These are phyloP conservation scores for Dissophora ornata DNA, from an alignment of 192 early-diverging fungal genomes.

Conservation along the genomic window DNA sequence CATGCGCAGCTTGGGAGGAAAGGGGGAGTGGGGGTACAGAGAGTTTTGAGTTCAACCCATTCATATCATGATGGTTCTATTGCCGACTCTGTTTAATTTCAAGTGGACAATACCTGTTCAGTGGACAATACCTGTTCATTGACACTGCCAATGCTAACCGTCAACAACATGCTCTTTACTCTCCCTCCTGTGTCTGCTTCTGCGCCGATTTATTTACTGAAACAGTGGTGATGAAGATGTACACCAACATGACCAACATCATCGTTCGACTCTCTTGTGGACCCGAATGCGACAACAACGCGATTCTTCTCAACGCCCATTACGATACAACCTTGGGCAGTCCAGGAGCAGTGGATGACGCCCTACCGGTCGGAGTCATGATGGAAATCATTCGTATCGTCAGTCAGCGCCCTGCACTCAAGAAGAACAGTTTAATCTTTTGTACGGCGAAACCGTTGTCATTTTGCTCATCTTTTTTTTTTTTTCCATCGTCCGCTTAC, in stretches of 20 bases:
- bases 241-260: slow-evolving; percentile 76
- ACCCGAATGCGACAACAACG: slow-evolving; percentile 67
- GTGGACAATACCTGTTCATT: no score
- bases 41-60: no score
- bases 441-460: slow-evolving; percentile 35
- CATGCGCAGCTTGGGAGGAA: no score
- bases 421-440: slow-evolving; percentile 61
- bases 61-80: no score
- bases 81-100: no score
- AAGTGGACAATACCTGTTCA: no score
- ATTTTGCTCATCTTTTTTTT: background rate
- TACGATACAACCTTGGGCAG: slow-evolving; percentile 72
- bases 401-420: slow-evolving; percentile 49
- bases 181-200: background rate
- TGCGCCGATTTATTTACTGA: background rate
- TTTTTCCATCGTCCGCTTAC: no score
- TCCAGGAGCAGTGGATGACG: slow-evolving; percentile 73
- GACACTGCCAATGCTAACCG: no score
- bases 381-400: slow-evolving; percentile 68
- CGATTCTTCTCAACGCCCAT: slow-evolving; percentile 76
- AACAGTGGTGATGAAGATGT: slow-evolving; percentile 70
- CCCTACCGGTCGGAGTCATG: slow-evolving; percentile 73
- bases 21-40: no score
- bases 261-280: slow-evolving; percentile 76
- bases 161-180: background rate